Evolutionary conservation across 2,329 filamentous ascomycete genomes (phyloP).

Genomic region (Microascus cirrosus): DNA sequence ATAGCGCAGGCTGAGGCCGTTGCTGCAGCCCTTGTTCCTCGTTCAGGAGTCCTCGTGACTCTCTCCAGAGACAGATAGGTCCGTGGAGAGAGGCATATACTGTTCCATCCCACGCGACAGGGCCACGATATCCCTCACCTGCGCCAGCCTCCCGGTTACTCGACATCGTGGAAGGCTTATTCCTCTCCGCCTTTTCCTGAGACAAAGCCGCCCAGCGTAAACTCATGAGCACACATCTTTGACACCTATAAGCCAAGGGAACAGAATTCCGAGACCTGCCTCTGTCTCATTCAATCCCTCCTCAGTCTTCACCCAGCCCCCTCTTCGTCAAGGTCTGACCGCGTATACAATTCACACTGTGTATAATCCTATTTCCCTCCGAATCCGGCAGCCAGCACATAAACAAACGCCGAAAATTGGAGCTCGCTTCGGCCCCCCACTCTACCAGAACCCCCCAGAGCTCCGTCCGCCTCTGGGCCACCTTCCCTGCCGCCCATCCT

Average conservation of each 20-base stretch:
- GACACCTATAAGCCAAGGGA: too few species aligned
- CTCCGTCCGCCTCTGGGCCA: background rate
- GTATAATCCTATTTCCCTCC: background rate
- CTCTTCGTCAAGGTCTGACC: background rate
- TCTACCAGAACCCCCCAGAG: background rate
- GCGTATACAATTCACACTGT: background rate
- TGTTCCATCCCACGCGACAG: background rate
- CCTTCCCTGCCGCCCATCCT: background rate
- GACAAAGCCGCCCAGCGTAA: too few species aligned
- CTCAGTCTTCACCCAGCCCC: background rate
- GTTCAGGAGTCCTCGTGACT: background rate
- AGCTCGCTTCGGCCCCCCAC: background rate
- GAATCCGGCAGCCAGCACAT: background rate
- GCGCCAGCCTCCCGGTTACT: background rate
- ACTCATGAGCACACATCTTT: too few species aligned
- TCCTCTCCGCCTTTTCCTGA: too few species aligned
- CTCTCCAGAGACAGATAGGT: background rate
- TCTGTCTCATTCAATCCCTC: background rate
- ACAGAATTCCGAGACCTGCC: too few species aligned
- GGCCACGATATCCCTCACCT: background rate
- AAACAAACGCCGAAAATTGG: background rate
- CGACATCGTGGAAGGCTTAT: too few species aligned
- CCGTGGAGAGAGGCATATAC: background rate
- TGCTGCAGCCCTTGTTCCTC: background rate
- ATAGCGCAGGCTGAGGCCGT: background rate